Base-by-base conservation (phyloP, 352 stramenopile species). In the Phytopythium aichiense region DNA sequence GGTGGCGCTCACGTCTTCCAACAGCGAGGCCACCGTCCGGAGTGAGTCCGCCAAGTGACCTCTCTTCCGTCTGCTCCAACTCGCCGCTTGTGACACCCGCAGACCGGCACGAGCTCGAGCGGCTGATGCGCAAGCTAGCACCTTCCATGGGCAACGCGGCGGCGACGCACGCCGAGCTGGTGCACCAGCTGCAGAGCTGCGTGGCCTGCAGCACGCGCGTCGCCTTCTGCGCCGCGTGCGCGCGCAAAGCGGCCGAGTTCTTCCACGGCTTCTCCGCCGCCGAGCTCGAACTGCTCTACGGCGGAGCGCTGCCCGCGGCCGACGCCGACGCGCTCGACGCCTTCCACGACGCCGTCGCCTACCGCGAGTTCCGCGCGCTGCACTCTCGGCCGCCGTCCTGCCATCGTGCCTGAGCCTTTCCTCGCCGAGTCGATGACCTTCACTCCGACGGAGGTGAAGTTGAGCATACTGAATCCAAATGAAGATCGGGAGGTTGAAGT, bases 61-160 rank as follows among this genome's bases (percentile, higher is more conserved):
- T 23, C 18, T 40, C 31, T 43, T 42, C 16, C 20, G 4, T n/a
- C 18, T 60, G 15, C 52, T 35, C 51, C 23, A 55, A n/a, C 35
- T 65, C 35, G 68, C n/a, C 6, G 20, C 12, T 22, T 2, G 7
- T 55, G 58, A 16, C 9, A 23, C 18, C 45, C 49, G 20, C 40
- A 91, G 81, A 91, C 45, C 87, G 81, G 22, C 63, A 62, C 20
- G 69, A 74, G 7, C 71, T 88, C n/a, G 75, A 91, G 58, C 65
- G 79, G 1, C 63, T 90, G 28, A 66, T 92, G 57, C 65, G 82
- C 18, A 87, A 85, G 52, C 71, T 92, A 5, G 86, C 82, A 0
- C 82, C 82, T 6, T 72, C 73, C 8, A 80, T 89, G 58, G 84
- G 79, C 35, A 86, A 84, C 49, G 71, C 71, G 16, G 76, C 70